Evolutionary conservation across 2,329 filamentous ascomycete species (phyloP).

Genomic region (Aspergillaceae sp.): DNA sequence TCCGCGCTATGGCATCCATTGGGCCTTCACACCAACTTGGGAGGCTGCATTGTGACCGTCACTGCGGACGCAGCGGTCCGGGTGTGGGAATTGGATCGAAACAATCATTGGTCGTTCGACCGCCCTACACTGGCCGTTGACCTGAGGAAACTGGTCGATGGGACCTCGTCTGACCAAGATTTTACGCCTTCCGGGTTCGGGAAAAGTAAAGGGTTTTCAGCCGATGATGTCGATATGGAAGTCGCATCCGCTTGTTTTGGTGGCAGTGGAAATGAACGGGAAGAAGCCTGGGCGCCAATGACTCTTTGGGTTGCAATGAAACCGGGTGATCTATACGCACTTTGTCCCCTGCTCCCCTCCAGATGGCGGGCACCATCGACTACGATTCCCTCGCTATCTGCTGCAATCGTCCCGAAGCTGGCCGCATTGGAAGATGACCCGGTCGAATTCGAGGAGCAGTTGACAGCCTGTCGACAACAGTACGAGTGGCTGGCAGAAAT

Average conservation of each 20-base stretch:
- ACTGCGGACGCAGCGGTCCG: conserved; percentile 82
- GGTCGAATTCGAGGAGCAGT: conserved; percentile 38
- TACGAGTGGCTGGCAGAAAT: conserved; percentile 51
- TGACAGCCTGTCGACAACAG: conserved; percentile 45
- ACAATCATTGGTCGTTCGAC: conserved; percentile 80
- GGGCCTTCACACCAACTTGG: conserved; percentile 56
- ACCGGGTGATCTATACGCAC: conserved; percentile 83
- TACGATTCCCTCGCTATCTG: conserved; percentile 70
- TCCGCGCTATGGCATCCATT: conserved; percentile 89
- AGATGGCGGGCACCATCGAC: conserved; percentile 74
- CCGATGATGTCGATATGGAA: conserved; percentile 87
- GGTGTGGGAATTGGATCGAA: conserved; percentile 80
- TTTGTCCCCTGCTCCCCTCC: conserved; percentile 80
- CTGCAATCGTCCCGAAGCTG: conserved; percentile 69
- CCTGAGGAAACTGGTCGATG: conserved; percentile 79
- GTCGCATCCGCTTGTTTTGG: conserved; percentile 87
- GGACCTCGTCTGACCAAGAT: conserved; percentile 71
- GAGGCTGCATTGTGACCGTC: conserved; percentile 75
- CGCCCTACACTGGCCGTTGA: conserved; percentile 76
- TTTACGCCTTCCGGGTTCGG: conserved; percentile 67
- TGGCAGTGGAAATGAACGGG: conserved; percentile 51
- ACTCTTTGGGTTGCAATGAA: conserved; percentile 96
- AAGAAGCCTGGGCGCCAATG: conserved; percentile 79
- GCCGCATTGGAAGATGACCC: conserved; percentile 34
- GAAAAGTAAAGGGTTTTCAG: conserved; percentile 73